Evolutionary conservation across 345 rosid genomes (phyloP).

Genomic region (Populus davidiana): DNA sequence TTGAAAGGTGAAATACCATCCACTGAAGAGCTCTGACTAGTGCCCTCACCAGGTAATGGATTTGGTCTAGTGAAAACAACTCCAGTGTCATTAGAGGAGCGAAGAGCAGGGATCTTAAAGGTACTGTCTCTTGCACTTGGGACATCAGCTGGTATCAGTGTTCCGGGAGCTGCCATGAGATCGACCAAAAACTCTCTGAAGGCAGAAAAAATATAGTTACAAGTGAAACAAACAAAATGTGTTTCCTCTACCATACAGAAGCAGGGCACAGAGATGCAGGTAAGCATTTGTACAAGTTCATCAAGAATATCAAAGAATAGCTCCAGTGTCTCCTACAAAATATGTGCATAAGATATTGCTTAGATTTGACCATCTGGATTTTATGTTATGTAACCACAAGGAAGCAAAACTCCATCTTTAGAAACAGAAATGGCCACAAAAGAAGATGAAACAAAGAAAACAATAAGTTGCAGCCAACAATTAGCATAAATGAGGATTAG

Average conservation of each 20-base stretch:
- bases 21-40: slow-evolving; percentile 45
- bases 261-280: not conserved
- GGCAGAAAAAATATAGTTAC: slow-evolving; percentile 26
- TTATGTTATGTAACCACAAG: not conserved
- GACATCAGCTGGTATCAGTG: slow-evolving; percentile 94
- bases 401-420: not conserved
- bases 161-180: slow-evolving; percentile 99
- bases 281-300: not conserved
- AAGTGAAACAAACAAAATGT: slow-evolving; percentile 5
- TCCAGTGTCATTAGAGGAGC: slow-evolving; percentile 41
- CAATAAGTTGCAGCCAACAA: not conserved
- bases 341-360: not conserved
- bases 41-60: slow-evolving; percentile 64
- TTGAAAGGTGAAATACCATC: slow-evolving; percentile 34
- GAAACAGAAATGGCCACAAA: not conserved
- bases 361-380: not conserved
- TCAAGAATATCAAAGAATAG: not conserved
- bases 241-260: slow-evolving; percentile 6
- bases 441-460: not conserved
- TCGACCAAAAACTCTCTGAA: slow-evolving; percentile 98
- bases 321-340: not conserved
- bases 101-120: slow-evolving; percentile 44
- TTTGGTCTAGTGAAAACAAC: slow-evolving; percentile 40
- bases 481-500: not conserved
- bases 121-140: slow-evolving; percentile 54